A percentile compares a stretch with the other conserved stretches of the same genome.
Evolutionary conservation across 805 yeast species (phyloP).

Genomic region (Ogataea allantospora): DNA sequence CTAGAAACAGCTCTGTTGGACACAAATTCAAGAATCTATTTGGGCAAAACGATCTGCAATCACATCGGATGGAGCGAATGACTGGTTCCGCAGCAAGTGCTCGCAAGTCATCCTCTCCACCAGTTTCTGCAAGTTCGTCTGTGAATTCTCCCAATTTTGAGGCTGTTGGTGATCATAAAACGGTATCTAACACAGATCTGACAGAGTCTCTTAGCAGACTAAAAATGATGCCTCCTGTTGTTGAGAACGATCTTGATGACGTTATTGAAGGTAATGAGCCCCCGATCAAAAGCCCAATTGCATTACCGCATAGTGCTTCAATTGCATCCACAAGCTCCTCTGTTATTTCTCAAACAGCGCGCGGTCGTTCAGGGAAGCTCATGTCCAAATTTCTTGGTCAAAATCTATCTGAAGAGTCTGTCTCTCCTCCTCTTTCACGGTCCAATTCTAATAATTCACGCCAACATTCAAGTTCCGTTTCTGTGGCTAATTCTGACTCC

Average conservation of each 20-base stretch:
- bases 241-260: slow-evolving; percentile 35
- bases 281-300: not conserved
- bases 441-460: slow-evolving; percentile 20
- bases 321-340: slow-evolving; percentile 15
- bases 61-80: slow-evolving; percentile 15
- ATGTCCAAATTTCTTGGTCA: slow-evolving; percentile 23
- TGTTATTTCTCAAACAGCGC: slow-evolving; percentile 14
- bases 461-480: slow-evolving; percentile 23
- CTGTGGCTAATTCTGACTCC: slow-evolving; percentile 20
- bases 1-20: slow-evolving; percentile 30
- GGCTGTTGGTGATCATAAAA: slow-evolving; percentile 9
- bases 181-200: slow-evolving; percentile 22
- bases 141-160: slow-evolving; percentile 18
- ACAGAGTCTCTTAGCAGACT: slow-evolving; percentile 27
- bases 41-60: slow-evolving; percentile 22
- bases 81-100: slow-evolving; percentile 6
- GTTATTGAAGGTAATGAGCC: slow-evolving; percentile 23
- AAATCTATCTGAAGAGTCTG: slow-evolving; percentile 21
- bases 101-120: slow-evolving; percentile 18
- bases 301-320: slow-evolving; percentile 11
- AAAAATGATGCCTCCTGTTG: slow-evolving; percentile 33
- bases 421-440: slow-evolving; percentile 24
- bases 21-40: slow-evolving; percentile 32
- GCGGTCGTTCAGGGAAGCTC: slow-evolving; percentile 24
- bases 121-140: slow-evolving; percentile 16